A percentile compares a stretch with the other conserved stretches of the same genome.
These are phyloP conservation scores for Naganishia antarctica DNA, from an alignment of 768 basidiomycete species.

Conservation along the genomic window DNA sequence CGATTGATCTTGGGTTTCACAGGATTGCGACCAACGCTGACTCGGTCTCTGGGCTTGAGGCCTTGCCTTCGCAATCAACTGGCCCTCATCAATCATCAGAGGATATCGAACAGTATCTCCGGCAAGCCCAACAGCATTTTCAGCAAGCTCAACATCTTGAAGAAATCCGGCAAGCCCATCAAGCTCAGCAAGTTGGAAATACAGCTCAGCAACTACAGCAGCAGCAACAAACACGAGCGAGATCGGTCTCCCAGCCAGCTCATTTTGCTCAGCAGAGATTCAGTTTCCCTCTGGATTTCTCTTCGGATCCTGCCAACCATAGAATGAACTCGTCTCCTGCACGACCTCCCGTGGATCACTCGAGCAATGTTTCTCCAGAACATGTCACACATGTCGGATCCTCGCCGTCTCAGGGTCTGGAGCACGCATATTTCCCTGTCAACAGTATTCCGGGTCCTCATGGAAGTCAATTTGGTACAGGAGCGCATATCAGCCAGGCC, in stretches of 20 bases:
- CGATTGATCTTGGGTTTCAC: not conserved
- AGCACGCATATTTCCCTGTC: conserved; percentile 11
- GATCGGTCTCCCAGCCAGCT: conserved; percentile 22
- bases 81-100: conserved; percentile 1
- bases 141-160: conserved; percentile 14
- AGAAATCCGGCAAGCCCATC: not conserved
- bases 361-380: conserved; percentile 39
- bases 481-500: conserved; percentile 2
- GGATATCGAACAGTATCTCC: conserved; percentile 10
- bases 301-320: not conserved
- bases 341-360: conserved; percentile 32
- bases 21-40: conserved; percentile 23
- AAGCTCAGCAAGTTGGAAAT: not conserved
- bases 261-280: conserved; percentile 15
- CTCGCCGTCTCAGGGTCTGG: conserved; percentile 7
- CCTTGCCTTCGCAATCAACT: not conserved
- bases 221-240: conserved; percentile 19
- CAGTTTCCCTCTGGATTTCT: not conserved
- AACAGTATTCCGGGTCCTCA: not conserved
- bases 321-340: conserved; percentile 33
- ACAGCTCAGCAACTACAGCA: conserved; percentile 23
- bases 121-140: conserved; percentile 6
- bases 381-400: conserved; percentile 25
- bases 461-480: not conserved
- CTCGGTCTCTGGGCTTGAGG: conserved; percentile 5